A percentile compares a stretch with the other conserved stretches of the same genome.
Conservation (phyloP, 2,329 filamentous ascomycete genomes). For the Sporothrix dimorphospora region DNA sequence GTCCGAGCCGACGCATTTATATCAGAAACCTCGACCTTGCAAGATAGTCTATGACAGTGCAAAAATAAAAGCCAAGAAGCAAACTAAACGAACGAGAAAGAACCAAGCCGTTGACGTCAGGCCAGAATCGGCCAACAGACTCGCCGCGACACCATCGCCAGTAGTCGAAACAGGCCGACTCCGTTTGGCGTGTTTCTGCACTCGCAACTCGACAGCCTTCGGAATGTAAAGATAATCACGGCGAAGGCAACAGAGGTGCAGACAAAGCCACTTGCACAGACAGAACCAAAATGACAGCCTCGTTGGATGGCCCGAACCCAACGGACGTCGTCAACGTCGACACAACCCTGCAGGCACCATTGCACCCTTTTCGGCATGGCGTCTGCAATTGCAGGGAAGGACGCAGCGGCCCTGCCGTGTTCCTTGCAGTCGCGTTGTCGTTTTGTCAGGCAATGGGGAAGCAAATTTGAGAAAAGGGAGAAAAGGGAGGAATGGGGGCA, state of each 20-base stretch:
- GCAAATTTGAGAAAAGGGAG: background rate
- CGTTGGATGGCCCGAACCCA: background rate
- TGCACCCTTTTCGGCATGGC: background rate
- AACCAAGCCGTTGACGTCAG: background rate
- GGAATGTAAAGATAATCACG: background rate
- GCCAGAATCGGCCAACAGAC: constrained; percentile 20
- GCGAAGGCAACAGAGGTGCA: background rate
- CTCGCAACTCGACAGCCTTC: background rate
- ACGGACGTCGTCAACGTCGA: background rate
- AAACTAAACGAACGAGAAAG: background rate
- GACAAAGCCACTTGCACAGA: background rate
- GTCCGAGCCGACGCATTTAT: background rate
- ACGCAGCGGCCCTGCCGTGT: background rate
- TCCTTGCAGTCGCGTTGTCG: background rate
- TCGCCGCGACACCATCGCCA: background rate
- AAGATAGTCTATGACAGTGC: background rate
- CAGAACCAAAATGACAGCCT: background rate
- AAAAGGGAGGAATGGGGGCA: background rate
- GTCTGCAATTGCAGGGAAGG: background rate
- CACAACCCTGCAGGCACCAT: background rate
- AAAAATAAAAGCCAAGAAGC: background rate
- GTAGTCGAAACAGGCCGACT: constrained; percentile 14
- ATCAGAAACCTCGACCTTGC: background rate
- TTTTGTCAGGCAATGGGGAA: background rate
- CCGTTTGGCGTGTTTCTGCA: background rate